Evolutionary conservation across 257 asterid species (phyloP).

Genomic region (Fraxinus anomala): DNA sequence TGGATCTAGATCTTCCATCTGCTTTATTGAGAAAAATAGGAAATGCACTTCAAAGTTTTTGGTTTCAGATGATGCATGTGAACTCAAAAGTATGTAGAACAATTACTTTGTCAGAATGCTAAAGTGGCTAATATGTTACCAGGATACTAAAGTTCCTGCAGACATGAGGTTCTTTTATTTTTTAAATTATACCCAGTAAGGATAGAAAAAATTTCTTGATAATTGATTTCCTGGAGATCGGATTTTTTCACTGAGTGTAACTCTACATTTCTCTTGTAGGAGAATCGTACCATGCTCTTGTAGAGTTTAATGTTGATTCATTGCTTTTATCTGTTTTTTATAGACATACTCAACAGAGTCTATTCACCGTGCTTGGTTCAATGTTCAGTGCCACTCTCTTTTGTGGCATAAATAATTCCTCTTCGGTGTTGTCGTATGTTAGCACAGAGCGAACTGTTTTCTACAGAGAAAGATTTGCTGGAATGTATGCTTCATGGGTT

Average conservation of each 20-base stretch:
- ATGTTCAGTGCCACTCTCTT: constrained; percentile 35
- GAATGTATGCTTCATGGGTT: constrained; percentile 54
- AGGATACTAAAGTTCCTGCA: not conserved
- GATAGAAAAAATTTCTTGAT: not conserved
- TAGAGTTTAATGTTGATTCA: not conserved
- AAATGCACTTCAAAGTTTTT: not conserved
- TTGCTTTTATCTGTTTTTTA: not conserved
- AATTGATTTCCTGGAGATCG: not conserved
- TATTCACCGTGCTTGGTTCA: constrained; percentile 39
- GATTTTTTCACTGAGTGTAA: not conserved
- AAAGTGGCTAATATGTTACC: not conserved
- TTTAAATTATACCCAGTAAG: not conserved
- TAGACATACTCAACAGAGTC: constrained; percentile 42
- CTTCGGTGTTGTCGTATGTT: constrained; percentile 41
- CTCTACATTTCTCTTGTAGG: not conserved
- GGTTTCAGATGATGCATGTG: not conserved
- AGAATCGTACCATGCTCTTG: not conserved
- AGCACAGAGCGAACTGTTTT: constrained; percentile 42
- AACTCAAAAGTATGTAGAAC: not conserved
- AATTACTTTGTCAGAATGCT: not conserved
- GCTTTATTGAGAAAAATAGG: not conserved
- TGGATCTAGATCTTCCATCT: not conserved
- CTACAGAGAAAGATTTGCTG: constrained; percentile 48
- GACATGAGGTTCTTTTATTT: not conserved
- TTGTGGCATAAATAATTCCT: constrained; percentile 40